A percentile compares a stretch with the other conserved stretches of the same genome.
phyloP scores from a whole-genome alignment of 768 basidiomycete genomes.

The Hypsizygus marmoreus region DNA sequence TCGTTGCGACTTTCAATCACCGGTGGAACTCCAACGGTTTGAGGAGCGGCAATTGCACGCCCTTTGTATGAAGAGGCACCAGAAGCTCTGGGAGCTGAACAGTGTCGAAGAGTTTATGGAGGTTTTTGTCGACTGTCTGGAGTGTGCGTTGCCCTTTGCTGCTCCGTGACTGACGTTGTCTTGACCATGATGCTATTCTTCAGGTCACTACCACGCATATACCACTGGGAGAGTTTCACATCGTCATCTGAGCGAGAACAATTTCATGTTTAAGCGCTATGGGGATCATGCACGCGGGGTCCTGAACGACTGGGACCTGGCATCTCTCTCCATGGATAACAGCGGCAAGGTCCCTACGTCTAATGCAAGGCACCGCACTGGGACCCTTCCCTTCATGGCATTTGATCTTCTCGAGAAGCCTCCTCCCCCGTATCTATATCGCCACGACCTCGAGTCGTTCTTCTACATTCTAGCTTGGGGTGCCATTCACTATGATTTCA shows the following conservation, averaged over 20 bases:
- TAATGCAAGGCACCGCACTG: conserved; percentile 23
- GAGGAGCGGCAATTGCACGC: not conserved
- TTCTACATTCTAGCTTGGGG: conserved; percentile 28
- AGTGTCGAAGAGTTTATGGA: not conserved
- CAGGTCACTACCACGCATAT: conserved; percentile 27
- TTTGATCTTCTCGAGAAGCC: conserved; percentile 20
- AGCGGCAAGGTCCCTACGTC: conserved; percentile 5
- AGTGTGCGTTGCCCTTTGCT: conserved; percentile 4
- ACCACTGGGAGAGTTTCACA: conserved; percentile 25
- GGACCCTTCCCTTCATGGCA: conserved; percentile 32
- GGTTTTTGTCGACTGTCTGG: not conserved
- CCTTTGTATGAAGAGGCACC: not conserved
- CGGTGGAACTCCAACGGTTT: not conserved
- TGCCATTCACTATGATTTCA: conserved; percentile 20
- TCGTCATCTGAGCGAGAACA: conserved; percentile 31
- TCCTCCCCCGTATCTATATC: conserved; percentile 13
- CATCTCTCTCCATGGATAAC: conserved; percentile 11
- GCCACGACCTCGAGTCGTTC: conserved; percentile 28
- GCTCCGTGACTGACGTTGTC: not conserved
- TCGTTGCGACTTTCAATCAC: not conserved
- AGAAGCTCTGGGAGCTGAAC: conserved; percentile 1
- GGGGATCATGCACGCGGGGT: conserved; percentile 20
- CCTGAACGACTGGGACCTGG: conserved; percentile 31
- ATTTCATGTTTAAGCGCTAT: conserved; percentile 25
- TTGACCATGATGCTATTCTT: not conserved